A percentile compares a stretch with the other conserved stretches of the same genome.
Conservation (phyloP, 129 eudicot genomes). For the Flaveria sonorensis region DNA sequence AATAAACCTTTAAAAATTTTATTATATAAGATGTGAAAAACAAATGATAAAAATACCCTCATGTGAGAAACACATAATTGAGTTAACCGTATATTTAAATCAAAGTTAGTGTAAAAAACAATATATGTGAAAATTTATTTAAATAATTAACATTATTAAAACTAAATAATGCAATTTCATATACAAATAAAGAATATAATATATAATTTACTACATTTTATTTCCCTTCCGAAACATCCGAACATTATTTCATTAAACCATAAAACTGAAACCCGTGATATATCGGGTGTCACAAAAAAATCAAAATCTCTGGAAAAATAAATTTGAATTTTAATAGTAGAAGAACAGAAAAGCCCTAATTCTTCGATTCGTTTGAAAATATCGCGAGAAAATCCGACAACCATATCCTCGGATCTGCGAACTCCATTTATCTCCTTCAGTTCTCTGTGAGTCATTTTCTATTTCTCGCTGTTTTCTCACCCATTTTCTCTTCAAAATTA, state of each 20-base stretch:
- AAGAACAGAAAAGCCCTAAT: conserved; percentile 32
- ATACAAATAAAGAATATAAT: too few relatives aligned
- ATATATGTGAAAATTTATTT: too few relatives aligned
- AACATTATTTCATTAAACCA: conserved; percentile 2
- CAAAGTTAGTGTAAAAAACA: too few relatives aligned
- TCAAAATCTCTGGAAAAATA: conserved; percentile 12
- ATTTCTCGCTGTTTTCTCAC: conserved; percentile 46
- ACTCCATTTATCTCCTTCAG: conserved; percentile 21
- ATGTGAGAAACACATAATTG: too few relatives aligned
- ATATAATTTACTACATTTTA: too few relatives aligned
- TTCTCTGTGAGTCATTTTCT: conserved; percentile 39
- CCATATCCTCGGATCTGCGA: conserved; percentile 41
- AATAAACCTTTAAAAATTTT: too few relatives aligned
- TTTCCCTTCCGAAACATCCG: background rate
- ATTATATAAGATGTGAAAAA: too few relatives aligned
- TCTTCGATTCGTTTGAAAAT: conserved; percentile 33
- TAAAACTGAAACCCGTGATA: conserved; percentile 24
- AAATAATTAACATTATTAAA: too few relatives aligned
- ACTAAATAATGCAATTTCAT: too few relatives aligned
- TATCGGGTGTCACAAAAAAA: conserved; percentile 23
- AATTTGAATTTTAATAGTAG: conserved; percentile 4
- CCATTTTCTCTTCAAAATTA: conserved; percentile 23
- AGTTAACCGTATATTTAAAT: too few relatives aligned
- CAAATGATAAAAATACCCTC: too few relatives aligned
- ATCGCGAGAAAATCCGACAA: conserved; percentile 38